Base-by-base conservation (phyloP, 345 rosid species). In the Clausena lansium region DNA sequence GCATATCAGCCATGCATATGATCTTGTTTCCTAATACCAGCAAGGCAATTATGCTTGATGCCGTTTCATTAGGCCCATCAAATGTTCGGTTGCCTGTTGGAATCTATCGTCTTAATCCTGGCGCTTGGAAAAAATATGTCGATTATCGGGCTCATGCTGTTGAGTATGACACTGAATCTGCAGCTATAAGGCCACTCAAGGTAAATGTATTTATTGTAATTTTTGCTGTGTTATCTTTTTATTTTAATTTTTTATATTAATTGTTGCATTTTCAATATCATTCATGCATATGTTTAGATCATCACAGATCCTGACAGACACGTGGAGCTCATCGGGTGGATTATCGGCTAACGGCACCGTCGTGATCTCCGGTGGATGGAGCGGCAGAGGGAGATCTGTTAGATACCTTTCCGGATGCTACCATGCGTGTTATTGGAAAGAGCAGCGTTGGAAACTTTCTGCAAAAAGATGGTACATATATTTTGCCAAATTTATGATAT, bases 271-370 rank as follows among this genome's bases (percentile, higher is more conserved):
- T 13, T 45, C 50, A 45, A 13, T 45, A 52, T 52, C 57, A 52
- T 58, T 58, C 61, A 58, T 58, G 61, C 4, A n/a, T 28, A 6
- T 28, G 10, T 14, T 72, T 73, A n/a, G 66, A 19, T 58, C 35
- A 58, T 59, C n/a, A 60, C 83, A 86, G 88, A 80, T 86, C 5
- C 32, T 76, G 70, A 86, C 86, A 0, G 88, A 86, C 68, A 83
- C 85, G 47, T 86, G 86, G 88, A 81, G 86, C 66, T 86, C 88
- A 2, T 83, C 86, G 10, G 88, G 88, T 65, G 86, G 88, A 24
- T 78, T 86, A 24, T 74, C 86, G 1, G 38, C 77, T 1, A 77
- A 86, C 5, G 88, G 88, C 0, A 79, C 78, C 8, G 50, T 86
- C 22, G 77, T 83, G 9, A 73, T 82, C 50, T 76, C 84, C 0